phyloP scores from a whole-genome alignment of 768 basidiomycete species.

The Cystofilobasidium ferigula region DNA sequence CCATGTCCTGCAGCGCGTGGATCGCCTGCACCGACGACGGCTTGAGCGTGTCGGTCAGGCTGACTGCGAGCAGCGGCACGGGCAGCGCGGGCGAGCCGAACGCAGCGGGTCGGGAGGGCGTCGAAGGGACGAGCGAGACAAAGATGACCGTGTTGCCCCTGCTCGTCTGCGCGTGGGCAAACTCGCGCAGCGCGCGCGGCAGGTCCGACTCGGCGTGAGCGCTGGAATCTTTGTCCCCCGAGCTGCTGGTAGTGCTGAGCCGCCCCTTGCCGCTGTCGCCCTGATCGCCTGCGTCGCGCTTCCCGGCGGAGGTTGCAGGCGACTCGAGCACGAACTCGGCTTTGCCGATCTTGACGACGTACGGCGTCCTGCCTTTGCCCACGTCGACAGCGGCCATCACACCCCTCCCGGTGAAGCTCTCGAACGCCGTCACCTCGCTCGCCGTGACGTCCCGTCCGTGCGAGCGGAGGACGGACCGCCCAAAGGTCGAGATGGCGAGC shows the following conservation, averaged over 20 bases:
- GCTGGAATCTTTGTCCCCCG: not conserved
- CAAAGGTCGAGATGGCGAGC: conserved; percentile 76
- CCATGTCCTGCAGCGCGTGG: conserved; percentile 69
- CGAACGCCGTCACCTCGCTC: conserved; percentile 60
- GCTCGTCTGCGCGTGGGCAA: conserved; percentile 59
- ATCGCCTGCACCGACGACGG: conserved; percentile 74
- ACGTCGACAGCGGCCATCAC: conserved; percentile 55
- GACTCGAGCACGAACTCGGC: conserved; percentile 48
- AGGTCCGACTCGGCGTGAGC: conserved; percentile 42
- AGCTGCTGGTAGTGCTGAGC: conserved; percentile 37
- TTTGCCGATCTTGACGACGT: conserved; percentile 55
- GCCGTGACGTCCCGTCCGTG: conserved; percentile 32
- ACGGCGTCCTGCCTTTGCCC: conserved; percentile 22
- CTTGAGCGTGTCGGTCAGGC: conserved; percentile 78
- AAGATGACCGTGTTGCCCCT: conserved; percentile 77
- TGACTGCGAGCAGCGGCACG: conserved; percentile 63
- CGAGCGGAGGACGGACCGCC: conserved; percentile 41
- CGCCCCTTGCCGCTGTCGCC: no score
- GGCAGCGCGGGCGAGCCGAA: conserved; percentile 33
- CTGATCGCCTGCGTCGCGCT: conserved; percentile 35
- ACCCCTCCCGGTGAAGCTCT: conserved; percentile 80
- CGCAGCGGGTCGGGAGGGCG: conserved; percentile 34
- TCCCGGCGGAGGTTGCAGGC: not conserved
- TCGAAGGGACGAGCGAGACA: conserved; percentile 49
- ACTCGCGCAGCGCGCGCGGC: conserved; percentile 51